Conservation (phyloP, 1,139 yeast genomes). For the Yamadazyma oceani region DNA sequence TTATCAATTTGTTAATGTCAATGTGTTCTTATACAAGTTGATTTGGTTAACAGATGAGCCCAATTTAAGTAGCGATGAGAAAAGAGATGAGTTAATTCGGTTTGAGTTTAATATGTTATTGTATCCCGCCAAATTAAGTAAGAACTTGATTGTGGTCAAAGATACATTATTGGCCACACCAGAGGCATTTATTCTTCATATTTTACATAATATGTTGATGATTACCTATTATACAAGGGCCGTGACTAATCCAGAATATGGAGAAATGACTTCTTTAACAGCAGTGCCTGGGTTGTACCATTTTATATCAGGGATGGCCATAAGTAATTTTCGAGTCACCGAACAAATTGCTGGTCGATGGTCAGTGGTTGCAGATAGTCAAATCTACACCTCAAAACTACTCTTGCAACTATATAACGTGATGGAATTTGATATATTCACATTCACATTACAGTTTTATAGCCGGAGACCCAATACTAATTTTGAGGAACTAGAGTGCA, state of each 20-base stretch:
- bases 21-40: conserved; percentile 17
- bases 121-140: conserved; percentile 25
- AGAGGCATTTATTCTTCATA: conserved; percentile 22
- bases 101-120: conserved; percentile 25
- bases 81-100: conserved; percentile 14
- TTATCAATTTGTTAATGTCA: conserved; percentile 19
- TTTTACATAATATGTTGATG: conserved; percentile 22
- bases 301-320: conserved; percentile 24
- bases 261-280: conserved; percentile 18
- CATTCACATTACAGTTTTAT: conserved; percentile 17
- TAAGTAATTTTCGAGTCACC: conserved; percentile 21
- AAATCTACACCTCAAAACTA: conserved; percentile 17
- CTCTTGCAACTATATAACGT: conserved; percentile 15
- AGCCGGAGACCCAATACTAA: conserved; percentile 15
- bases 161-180: conserved; percentile 23
- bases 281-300: conserved; percentile 26
- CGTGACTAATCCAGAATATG: conserved; percentile 15
- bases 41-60: conserved; percentile 17
- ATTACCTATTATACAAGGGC: conserved; percentile 19
- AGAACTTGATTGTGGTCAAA: conserved; percentile 20
- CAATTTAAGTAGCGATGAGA: conserved; percentile 11
- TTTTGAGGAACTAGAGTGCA: conserved; percentile 10
- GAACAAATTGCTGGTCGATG: conserved; percentile 19
- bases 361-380: conserved; percentile 21
- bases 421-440: conserved; percentile 23